Conservation (phyloP, 768 basidiomycete species). For the Thelephora aurantiotincta region DNA sequence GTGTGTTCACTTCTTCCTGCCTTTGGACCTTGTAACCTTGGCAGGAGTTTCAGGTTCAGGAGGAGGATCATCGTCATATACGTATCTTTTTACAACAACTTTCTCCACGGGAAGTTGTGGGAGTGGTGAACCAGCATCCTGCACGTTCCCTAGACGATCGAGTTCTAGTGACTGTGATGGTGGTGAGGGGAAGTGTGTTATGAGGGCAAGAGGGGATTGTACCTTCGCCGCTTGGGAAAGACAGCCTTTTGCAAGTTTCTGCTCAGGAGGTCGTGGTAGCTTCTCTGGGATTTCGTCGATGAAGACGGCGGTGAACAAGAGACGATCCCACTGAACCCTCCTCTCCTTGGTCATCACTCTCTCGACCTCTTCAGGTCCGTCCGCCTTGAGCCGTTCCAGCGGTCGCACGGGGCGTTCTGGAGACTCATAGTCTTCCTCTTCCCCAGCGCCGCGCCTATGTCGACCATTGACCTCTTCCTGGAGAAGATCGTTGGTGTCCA, state of each 20-base stretch:
- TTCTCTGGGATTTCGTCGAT: slow-evolving; percentile 50
- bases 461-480: slow-evolving; percentile 19
- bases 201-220: slow-evolving; percentile 6
- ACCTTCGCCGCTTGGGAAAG: slow-evolving; percentile 59
- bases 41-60: slow-evolving; percentile 19
- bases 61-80: slow-evolving; percentile 55
- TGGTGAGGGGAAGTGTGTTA: neutral
- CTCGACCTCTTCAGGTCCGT: slow-evolving; percentile 17
- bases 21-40: slow-evolving; percentile 33
- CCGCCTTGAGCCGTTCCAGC: slow-evolving; percentile 25
- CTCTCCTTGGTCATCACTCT: slow-evolving; percentile 23
- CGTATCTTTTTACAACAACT: slow-evolving; percentile 61
- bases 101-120: slow-evolving; percentile 48
- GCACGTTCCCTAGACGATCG: slow-evolving; percentile 61
- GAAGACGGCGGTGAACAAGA: slow-evolving; percentile 45
- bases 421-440: slow-evolving; percentile 70
- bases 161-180: slow-evolving; percentile 38
- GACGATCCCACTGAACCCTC: slow-evolving; percentile 68
- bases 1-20: slow-evolving; percentile 15
- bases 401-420: slow-evolving; percentile 32
- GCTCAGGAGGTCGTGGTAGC: slow-evolving; percentile 27
- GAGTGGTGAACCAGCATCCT: slow-evolving; percentile 40
- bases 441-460: slow-evolving; percentile 59
- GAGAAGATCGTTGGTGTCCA: slow-evolving; percentile 17
- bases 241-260: slow-evolving; percentile 41